Evolutionary conservation across 75 land plant species (phyloP), one percentile per base, ranked within the genome.

Genomic region (Pseudotsuga menziesii): DNA sequence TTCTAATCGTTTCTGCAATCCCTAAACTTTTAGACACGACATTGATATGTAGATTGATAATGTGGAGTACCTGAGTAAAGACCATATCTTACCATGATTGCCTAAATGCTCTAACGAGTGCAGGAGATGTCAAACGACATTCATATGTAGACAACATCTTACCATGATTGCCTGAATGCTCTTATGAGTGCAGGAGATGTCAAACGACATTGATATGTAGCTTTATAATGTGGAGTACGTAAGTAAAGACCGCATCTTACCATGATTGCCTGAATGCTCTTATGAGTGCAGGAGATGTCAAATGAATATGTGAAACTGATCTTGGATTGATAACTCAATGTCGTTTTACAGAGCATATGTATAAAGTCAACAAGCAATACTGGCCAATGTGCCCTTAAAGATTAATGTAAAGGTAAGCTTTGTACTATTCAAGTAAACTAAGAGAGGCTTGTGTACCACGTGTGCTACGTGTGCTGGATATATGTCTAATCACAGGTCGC

Each of bases 251-350:
- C 0, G 32, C 32, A 29, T 29, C 32, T 29, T 29, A 29, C 1
- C 32, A 29, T 29, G 32, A 29, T 29, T 29, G 32, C 32, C 32
- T 29, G 32, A 0, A 29, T 1, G 41, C 26, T 67, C 27, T 26
- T 23, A 41, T 72, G 27, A 39, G 27, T 76, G 58, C 77, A 95
- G 98, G 98, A 39, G 98, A 95, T 86, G 56, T 95, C 78, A 95
- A 95, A 75, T 77, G 96, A 15, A 93, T 93, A 56, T 95, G 98
- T 81, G 98, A 95, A 73, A 95, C 98, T 6, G 94, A 91, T 61
- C 79, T 95, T 15, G 98, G 98, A 0, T 77, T 95, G 41, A 87
- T 95, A n/a, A 89, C 98, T 4, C 98, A 95, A 70, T 95, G 98
- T 57, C 93, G 96, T 54, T 76, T 95, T 23, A 89, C 96, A 48